phyloP scores from a whole-genome alignment of 164 flowering plant genomes.

The Warburgia ugandensis region DNA sequence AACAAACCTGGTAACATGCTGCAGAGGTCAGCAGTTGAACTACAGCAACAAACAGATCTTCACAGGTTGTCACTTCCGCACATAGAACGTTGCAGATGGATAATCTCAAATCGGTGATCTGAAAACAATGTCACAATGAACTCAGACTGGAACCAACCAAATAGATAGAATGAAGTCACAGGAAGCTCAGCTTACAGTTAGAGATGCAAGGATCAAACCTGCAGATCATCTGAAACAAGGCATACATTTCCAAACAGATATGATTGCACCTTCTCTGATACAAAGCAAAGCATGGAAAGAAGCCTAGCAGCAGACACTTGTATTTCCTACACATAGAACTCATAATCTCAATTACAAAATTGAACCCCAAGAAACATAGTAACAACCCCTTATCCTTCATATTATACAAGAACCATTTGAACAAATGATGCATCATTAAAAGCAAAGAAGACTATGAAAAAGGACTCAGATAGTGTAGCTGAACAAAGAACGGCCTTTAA shows the following conservation, averaged over 20 bases:
- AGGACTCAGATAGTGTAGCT: too few species aligned
- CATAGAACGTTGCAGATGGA: constrained; percentile 34
- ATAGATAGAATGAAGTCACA: not conserved
- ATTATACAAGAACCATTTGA: too few species aligned
- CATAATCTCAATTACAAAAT: constrained; percentile 1
- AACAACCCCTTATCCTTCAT: not conserved
- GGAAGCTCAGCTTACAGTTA: too few species aligned
- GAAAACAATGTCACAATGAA: constrained; percentile 16
- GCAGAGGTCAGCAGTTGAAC: constrained; percentile 61
- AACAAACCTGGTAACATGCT: constrained; percentile 74
- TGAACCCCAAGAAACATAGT: not conserved
- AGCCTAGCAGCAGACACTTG: constrained; percentile 72
- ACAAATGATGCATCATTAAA: too few species aligned
- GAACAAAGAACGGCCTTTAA: too few species aligned
- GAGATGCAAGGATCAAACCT: constrained; percentile 33
- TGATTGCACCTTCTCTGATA: constrained; percentile 43
- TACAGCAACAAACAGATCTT: constrained; percentile 55
- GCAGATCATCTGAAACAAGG: constrained; percentile 57
- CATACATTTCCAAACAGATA: constrained; percentile 34
- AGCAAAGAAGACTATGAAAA: too few species aligned
- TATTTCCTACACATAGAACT: constrained; percentile 47
- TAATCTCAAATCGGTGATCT: constrained; percentile 53
- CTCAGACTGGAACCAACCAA: not conserved
- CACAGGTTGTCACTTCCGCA: constrained; percentile 36
- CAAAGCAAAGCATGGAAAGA: constrained; percentile 42